Evolutionary conservation across 345 rosid species (phyloP).

Genomic region (Syzygium jambos): DNA sequence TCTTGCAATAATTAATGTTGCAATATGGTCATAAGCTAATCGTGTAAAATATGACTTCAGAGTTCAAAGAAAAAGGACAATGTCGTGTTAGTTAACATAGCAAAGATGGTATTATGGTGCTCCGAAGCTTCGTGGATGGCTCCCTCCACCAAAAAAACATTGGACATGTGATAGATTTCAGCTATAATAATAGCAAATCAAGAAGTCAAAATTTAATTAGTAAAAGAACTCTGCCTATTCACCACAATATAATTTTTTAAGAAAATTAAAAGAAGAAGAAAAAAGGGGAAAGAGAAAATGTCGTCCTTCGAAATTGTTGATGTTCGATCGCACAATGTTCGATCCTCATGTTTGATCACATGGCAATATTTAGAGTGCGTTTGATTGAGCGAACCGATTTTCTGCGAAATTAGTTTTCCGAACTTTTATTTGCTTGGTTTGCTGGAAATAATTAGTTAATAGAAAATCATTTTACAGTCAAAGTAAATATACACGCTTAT

Average conservation of each 20-base stretch:
- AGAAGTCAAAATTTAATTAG: not conserved
- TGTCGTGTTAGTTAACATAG: not conserved
- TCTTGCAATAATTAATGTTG: not conserved
- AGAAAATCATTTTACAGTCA: rapidly evolving
- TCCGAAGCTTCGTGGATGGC: not conserved
- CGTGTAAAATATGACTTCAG: not conserved
- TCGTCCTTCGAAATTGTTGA: rapidly evolving
- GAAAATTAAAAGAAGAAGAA: not conserved
- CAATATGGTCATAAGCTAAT: not conserved
- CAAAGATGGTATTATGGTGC: not conserved
- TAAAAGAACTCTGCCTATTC: not conserved
- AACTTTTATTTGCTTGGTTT: not conserved
- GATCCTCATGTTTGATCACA: not conserved
- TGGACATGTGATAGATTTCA: not conserved
- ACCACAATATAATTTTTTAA: not conserved
- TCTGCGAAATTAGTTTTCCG: not conserved
- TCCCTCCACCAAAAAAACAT: not conserved
- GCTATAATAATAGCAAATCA: not conserved
- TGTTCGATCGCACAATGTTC: not conserved
- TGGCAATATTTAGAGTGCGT: not conserved
- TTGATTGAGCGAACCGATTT: rapidly evolving
- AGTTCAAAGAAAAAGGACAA: not conserved
- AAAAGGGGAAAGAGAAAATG: not conserved
- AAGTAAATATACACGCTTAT: not conserved
- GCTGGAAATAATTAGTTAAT: not conserved